Evolutionary conservation across 768 basidiomycete genomes (phyloP).

Genomic region (Leucosporidium scottii): DNA sequence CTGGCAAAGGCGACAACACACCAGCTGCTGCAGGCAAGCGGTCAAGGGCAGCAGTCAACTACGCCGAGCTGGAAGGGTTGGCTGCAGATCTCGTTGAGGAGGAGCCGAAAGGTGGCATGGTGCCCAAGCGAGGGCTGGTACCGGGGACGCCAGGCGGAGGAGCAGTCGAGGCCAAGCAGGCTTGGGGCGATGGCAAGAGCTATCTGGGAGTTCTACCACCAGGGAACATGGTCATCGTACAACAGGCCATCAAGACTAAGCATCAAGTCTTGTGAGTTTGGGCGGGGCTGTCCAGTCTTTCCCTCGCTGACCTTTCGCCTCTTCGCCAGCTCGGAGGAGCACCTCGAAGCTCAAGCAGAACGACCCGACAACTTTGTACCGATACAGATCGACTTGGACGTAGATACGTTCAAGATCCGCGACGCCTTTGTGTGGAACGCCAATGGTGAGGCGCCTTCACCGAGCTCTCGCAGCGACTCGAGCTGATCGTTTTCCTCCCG

Average conservation of each 20-base stretch:
- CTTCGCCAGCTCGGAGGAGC: constrained; percentile 52
- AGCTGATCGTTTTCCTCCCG: not conserved
- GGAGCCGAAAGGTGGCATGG: constrained; percentile 48
- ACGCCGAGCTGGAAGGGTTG: constrained; percentile 62
- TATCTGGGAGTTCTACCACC: constrained; percentile 85
- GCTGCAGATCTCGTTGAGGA: constrained; percentile 60
- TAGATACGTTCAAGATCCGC: constrained; percentile 79
- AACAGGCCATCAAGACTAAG: constrained; percentile 53
- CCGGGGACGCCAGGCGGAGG: constrained; percentile 50
- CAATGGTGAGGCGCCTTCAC: constrained; percentile 48
- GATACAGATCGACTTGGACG: constrained; percentile 91
- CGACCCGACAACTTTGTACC: constrained; percentile 62
- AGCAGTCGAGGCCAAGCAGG: constrained; percentile 41
- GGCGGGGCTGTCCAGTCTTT: no score
- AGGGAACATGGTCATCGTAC: constrained; percentile 62
- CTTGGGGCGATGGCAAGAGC: constrained; percentile 59
- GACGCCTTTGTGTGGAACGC: constrained; percentile 96
- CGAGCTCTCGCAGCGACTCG: not conserved
- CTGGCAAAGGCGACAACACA: constrained; percentile 29
- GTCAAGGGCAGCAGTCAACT: constrained; percentile 64
- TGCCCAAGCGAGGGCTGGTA: constrained; percentile 42
- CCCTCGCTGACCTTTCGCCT: not conserved
- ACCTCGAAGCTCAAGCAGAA: constrained; percentile 58
- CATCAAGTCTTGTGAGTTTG: constrained; percentile 61
- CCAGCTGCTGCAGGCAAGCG: constrained; percentile 15